phyloP scores from a whole-genome alignment of 768 basidiomycete genomes.

The Xerocomus potaroensis region DNA sequence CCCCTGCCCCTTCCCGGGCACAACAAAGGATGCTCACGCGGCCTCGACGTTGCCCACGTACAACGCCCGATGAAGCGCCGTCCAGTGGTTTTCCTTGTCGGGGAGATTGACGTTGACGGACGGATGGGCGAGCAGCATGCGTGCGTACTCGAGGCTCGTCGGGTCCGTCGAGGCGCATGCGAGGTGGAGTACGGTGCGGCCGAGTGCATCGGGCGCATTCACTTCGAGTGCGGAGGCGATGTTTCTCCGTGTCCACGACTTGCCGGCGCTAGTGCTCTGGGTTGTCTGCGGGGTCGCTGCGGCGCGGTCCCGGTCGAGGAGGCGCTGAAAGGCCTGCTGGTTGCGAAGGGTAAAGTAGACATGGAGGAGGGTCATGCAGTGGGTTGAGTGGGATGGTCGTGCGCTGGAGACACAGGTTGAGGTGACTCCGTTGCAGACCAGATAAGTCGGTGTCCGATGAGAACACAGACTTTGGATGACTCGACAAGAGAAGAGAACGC shows the following conservation, averaged over 20 bases:
- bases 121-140: constrained; percentile 71
- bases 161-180: constrained; percentile 63
- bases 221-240: constrained; percentile 45
- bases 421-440: constrained; percentile 19
- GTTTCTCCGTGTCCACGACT: constrained; percentile 54
- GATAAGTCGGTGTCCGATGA: constrained; percentile 11
- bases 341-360: constrained; percentile 65
- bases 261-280: constrained; percentile 46
- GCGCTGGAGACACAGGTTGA: constrained; percentile 20
- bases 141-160: constrained; percentile 69
- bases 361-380: constrained; percentile 80
- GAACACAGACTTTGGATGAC: constrained; percentile 15
- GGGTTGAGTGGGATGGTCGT: constrained; percentile 13
- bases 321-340: constrained; percentile 71
- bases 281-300: constrained; percentile 23
- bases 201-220: constrained; percentile 68
- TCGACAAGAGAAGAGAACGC: not conserved
- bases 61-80: constrained; percentile 81
- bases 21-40: constrained; percentile 43
- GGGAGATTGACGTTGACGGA: constrained; percentile 71
- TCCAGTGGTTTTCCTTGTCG: constrained; percentile 88
- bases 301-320: constrained; percentile 52
- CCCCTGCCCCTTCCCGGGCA: not conserved
- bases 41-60: constrained; percentile 74
- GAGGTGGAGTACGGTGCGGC: constrained; percentile 78